Conservation (phyloP, 2,329 filamentous ascomycete genomes). For the Aureobasidium uvarum region DNA sequence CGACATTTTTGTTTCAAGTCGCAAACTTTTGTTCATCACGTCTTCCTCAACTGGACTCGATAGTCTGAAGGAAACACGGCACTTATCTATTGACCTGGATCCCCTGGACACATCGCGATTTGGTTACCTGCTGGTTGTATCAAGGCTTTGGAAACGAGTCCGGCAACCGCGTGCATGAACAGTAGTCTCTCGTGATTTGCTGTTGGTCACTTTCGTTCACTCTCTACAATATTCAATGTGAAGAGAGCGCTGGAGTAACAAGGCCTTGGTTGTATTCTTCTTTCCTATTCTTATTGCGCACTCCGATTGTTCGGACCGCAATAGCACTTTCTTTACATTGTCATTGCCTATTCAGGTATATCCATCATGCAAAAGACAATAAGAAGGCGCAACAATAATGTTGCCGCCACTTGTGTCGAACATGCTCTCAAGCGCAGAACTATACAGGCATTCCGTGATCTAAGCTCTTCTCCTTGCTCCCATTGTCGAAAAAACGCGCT, state of each 20-base stretch:
- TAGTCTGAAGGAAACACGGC: neutral
- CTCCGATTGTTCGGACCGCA: neutral
- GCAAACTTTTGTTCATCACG: constrained; percentile 24
- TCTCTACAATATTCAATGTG: neutral
- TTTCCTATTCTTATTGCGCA: constrained; percentile 4
- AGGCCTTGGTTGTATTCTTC: neutral
- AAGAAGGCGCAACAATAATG: constrained; percentile 25
- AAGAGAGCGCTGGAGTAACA: neutral
- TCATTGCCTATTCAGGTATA: constrained; percentile 9
- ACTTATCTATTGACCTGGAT: neutral
- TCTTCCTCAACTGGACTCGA: constrained; percentile 1
- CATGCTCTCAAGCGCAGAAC: constrained; percentile 5
- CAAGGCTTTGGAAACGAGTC: neutral
- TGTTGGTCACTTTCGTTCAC: constrained; percentile 8
- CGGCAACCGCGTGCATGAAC: constrained; percentile 16
- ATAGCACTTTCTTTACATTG: constrained; percentile 2
- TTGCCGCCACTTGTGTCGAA: constrained; percentile 21
- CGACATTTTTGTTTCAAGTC: constrained; percentile 9
- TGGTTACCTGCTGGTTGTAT: neutral
- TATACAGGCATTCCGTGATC: neutral
- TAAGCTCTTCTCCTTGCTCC: constrained; percentile 22
- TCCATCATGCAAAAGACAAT: constrained; percentile 5
- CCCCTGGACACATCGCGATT: neutral
- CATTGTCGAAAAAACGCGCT: constrained; percentile 24
- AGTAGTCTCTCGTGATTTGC: constrained; percentile 25